A percentile compares a stretch with the other conserved stretches of the same genome.
Evolutionary conservation across 768 basidiomycete genomes (phyloP).

Genomic region (Cystoderma amianthinum): DNA sequence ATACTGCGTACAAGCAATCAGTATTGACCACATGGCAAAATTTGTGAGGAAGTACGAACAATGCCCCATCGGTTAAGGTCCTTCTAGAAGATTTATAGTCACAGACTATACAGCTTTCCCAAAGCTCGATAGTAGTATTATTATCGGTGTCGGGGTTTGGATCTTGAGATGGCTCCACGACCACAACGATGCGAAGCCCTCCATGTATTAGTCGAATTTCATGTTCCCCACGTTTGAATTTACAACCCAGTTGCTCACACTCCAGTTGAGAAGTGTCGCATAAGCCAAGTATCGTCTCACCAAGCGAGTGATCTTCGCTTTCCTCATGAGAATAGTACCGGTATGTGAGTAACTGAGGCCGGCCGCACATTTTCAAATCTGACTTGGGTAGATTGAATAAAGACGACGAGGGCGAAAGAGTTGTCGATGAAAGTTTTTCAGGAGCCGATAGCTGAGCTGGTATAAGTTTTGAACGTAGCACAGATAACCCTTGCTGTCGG

Average conservation of each 20-base stretch:
- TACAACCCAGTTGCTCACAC: slow-evolving; percentile 30
- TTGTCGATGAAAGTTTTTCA: slow-evolving; percentile 1
- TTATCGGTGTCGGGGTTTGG: background rate
- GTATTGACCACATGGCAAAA: too few relatives aligned
- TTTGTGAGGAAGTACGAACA: slow-evolving; percentile 32
- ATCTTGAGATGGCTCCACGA: slow-evolving; percentile 9
- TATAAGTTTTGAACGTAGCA: slow-evolving; percentile 39
- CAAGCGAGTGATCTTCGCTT: slow-evolving; percentile 30
- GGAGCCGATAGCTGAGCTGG: slow-evolving; percentile 9
- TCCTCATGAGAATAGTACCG: slow-evolving; percentile 30
- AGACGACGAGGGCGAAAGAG: slow-evolving; percentile 5
- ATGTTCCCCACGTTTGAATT: slow-evolving; percentile 30
- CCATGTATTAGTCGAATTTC: slow-evolving; percentile 36
- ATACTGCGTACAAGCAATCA: too few relatives aligned
- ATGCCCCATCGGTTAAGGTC: slow-evolving; percentile 41
- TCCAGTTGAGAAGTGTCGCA: slow-evolving; percentile 20
- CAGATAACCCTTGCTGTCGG: slow-evolving; percentile 48
- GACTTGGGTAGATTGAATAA: slow-evolving; percentile 10
- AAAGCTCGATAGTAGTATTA: slow-evolving; percentile 25
- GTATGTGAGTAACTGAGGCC: slow-evolving; percentile 43
- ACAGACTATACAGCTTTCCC: slow-evolving; percentile 47
- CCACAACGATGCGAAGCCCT: slow-evolving; percentile 20
- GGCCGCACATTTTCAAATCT: slow-evolving; percentile 30
- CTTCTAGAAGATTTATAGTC: slow-evolving; percentile 20
- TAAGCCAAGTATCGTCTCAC: slow-evolving; percentile 30